Conservation (phyloP, 2,329 filamentous ascomycete species). For the Aspergillus pseudoglaucus region DNA sequence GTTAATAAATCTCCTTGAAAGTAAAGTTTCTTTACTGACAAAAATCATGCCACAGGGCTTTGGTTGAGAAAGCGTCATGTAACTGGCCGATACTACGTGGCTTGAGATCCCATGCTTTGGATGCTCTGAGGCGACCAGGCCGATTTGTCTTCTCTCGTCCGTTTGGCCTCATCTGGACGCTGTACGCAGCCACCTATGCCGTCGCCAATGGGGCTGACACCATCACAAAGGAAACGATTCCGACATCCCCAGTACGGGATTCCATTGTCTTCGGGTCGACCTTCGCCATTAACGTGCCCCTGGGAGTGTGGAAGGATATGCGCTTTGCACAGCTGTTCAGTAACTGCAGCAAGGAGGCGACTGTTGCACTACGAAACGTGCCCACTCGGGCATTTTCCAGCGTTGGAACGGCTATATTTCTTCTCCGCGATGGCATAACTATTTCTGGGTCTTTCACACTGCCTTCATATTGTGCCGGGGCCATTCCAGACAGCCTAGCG, state of each 20-base stretch:
- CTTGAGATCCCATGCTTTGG: constrained; percentile 13
- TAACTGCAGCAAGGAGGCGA: constrained; percentile 40
- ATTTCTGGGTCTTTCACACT: constrained; percentile 54
- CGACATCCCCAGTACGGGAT: constrained; percentile 43
- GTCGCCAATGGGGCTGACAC: constrained; percentile 82
- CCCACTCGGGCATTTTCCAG: constrained; percentile 5
- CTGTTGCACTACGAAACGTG: constrained; percentile 58
- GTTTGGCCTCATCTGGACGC: constrained; percentile 35
- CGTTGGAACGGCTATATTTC: constrained; percentile 54
- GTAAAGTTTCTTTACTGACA: neutral
- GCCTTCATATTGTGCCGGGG: constrained; percentile 14
- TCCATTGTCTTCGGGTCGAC: constrained; percentile 59
- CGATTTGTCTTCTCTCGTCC: constrained; percentile 31
- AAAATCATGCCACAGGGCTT: constrained; percentile 9
- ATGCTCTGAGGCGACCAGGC: constrained; percentile 15
- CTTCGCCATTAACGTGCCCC: constrained; percentile 24
- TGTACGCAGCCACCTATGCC: constrained; percentile 80
- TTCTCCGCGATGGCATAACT: constrained; percentile 71
- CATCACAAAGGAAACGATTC: constrained; percentile 51
- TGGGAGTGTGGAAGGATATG: constrained; percentile 26
- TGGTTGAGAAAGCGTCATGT: constrained; percentile 20
- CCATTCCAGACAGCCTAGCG: constrained; percentile 17
- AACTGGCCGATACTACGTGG: constrained; percentile 16
- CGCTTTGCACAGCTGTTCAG: constrained; percentile 62
- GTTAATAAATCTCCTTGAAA: neutral